A percentile compares a stretch with the other conserved stretches of the same genome.
Evolutionary conservation across 2,329 filamentous ascomycete species (phyloP).

Genomic region (Fusarium fracticaudum): DNA sequence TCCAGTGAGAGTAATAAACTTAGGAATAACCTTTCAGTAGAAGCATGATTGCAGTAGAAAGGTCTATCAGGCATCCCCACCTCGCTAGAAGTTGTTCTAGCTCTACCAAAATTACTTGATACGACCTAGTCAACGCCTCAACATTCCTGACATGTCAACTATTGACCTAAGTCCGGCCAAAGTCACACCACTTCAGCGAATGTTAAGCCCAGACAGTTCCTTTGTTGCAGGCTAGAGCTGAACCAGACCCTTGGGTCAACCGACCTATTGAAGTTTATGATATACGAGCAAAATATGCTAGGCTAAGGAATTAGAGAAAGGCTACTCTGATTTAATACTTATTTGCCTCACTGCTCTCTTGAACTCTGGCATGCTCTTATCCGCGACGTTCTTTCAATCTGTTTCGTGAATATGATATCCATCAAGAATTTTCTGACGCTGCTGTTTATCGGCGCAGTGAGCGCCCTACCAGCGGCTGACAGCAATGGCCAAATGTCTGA

Average conservation of each 20-base stretch:
- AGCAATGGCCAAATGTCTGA: not conserved
- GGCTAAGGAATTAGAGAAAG: not conserved
- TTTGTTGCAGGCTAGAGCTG: not conserved
- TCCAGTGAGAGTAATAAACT: not conserved
- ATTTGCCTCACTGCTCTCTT: fast-evolving
- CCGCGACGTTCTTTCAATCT: not conserved
- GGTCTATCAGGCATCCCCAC: not conserved
- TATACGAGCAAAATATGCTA: not conserved
- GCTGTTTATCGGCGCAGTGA: not conserved
- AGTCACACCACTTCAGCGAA: fast-evolving
- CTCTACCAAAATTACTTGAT: not conserved
- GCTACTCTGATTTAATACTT: not conserved
- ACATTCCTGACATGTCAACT: not conserved
- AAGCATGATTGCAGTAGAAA: not conserved
- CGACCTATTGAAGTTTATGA: not conserved
- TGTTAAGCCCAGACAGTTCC: not conserved
- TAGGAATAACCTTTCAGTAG: fast-evolving
- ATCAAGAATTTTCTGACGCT: not conserved
- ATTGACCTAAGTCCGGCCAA: not conserved
- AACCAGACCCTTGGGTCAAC: not conserved
- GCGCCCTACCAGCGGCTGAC: not conserved
- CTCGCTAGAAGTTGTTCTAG: not conserved
- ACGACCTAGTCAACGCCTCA: not conserved
- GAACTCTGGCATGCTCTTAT: too few species aligned
- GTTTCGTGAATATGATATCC: not conserved